Evolutionary conservation across 2,329 filamentous ascomycete species (phyloP).

Genomic region (Plenodomus biglobosus): DNA sequence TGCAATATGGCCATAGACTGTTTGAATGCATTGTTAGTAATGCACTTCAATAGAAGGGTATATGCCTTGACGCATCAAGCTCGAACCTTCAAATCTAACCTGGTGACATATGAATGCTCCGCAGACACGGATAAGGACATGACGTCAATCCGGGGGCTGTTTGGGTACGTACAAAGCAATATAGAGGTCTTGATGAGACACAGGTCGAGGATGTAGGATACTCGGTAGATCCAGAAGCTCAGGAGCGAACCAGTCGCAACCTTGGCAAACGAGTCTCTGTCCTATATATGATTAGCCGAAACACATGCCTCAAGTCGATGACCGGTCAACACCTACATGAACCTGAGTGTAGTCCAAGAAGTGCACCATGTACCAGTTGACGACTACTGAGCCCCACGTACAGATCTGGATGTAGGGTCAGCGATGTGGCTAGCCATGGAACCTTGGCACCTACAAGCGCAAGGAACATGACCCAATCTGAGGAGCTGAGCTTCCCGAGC

Average conservation of each 20-base stretch:
- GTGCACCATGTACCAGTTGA: conserved; percentile 32
- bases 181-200: conserved; percentile 39
- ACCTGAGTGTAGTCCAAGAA: conserved; percentile 25
- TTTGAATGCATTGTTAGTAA: neutral
- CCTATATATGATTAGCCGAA: conserved; percentile 8
- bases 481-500: conserved; percentile 27
- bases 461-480: conserved; percentile 35
- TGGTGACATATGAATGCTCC: no score
- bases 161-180: conserved; percentile 20
- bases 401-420: conserved; percentile 24
- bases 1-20: conserved; percentile 36
- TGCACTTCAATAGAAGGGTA: neutral
- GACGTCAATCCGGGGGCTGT: neutral
- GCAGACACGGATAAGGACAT: no score
- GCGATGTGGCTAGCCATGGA: neutral
- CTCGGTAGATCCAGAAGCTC: conserved; percentile 32
- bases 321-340: conserved; percentile 10
- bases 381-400: conserved; percentile 31
- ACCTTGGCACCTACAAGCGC: conserved; percentile 23
- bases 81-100: no score
- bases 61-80: neutral
- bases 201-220: conserved; percentile 33
- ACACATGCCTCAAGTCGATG: neutral
- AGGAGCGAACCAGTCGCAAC: conserved; percentile 18
- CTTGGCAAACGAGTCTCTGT: conserved; percentile 10